Base-by-base conservation (phyloP, 1,139 yeast species). In the Suhomyces terraborum region DNA sequence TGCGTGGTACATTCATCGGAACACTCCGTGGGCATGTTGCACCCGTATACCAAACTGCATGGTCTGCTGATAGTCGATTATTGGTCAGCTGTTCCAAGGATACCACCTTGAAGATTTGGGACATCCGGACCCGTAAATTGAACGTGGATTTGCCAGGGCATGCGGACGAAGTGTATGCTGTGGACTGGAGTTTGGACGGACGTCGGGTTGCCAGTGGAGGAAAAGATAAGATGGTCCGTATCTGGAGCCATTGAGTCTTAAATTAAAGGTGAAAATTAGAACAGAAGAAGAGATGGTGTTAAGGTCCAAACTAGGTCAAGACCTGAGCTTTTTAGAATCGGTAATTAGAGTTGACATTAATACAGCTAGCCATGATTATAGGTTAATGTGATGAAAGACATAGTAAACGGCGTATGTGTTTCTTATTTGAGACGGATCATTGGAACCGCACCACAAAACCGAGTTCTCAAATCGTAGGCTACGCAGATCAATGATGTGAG, bases 181-280 rank as follows among this genome's bases (percentile, higher is more conserved):
- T 94, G 3, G 99, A 93, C 59, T 93, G 99, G 99, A 87, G 96
- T 69, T 80, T 85, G 43, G 99, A 93, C 61, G 99, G 98, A 34
- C 79, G 79, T 50, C 75, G 84, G 51, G 98, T 93, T 8, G 95
- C 94, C 23, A 87, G 96, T 58, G 98, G 98, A 23, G 98, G 99
- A 38, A 91, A 89, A 59, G 99, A 93, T 61, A 93, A 89, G 62
- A 85, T 85, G 77, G 89, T 93, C 21, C 75, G 97, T 56, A 68
- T 93, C 46, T 93, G 98, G 98, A 80, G 91, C 25, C 95, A 88
- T 61, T 87, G n/a, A n/a, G n/a, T n/a, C n/a, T n/a, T n/a, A n/a
- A n/a, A n/a, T n/a, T n/a, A n/a, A n/a, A n/a, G n/a, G n/a, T n/a
- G n/a, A n/a, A n/a, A n/a, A n/a, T n/a, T n/a, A n/a, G n/a, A n/a